Percentiles rank a stretch among this genome's conserved stretches.
Conservation (phyloP, 2,329 filamentous ascomycete species). For the Stagonosporopsis cucurbitacearum region DNA sequence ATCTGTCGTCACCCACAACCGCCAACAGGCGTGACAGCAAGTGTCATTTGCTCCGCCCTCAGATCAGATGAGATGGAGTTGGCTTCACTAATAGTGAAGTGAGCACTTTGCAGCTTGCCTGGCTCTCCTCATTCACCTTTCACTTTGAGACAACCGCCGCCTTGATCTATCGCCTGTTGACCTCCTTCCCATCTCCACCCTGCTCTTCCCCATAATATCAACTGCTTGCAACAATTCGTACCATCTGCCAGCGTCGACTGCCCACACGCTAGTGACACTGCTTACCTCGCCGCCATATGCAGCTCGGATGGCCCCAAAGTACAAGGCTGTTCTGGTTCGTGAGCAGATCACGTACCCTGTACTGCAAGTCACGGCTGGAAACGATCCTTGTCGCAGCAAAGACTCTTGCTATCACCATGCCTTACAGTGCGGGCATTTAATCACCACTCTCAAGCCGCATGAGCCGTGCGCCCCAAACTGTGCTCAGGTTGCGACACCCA, state of each 20-base stretch:
- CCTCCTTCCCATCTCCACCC: not conserved
- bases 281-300: not conserved
- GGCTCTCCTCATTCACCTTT: no score
- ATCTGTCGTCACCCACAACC: no score
- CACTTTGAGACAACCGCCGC: not conserved
- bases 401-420: not conserved
- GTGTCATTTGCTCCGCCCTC: no score
- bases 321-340: not conserved
- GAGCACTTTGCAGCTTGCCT: not conserved
- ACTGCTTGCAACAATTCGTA: not conserved
- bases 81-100: not conserved
- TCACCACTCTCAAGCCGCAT: not conserved
- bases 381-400: not conserved
- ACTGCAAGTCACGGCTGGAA: not conserved
- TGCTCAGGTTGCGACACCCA: not conserved
- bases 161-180: not conserved
- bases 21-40: no score
- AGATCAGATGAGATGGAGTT: not conserved
- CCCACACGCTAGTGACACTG: not conserved
- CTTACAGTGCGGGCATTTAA: not conserved
- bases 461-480: constrained; percentile 1
- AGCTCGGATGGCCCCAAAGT: not conserved
- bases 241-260: not conserved
- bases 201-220: not conserved
- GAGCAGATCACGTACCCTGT: not conserved